Evolutionary conservation across 768 basidiomycete species (phyloP), one percentile per base, ranked within the genome.

Genomic region (Termitomyces sp.): DNA sequence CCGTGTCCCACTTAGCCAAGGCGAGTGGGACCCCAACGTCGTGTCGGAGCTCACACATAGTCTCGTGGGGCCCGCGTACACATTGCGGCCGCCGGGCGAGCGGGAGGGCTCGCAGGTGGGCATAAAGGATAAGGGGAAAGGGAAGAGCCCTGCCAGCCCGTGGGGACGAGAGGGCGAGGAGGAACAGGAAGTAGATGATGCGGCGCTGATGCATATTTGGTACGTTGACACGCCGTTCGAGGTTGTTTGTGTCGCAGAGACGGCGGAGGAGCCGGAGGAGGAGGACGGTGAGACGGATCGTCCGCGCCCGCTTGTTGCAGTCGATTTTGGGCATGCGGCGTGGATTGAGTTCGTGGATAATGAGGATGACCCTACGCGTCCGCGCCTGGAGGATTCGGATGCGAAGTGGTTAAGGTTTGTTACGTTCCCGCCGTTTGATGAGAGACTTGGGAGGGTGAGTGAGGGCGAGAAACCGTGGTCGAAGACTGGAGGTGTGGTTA

Each of bases 291-390:
- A 65, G 54, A 38, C 37, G 27, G 83, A 82, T 31, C 75, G 84
- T 4, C 84, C 84, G 19, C 76, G 87, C 3, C 87, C 87, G 23
- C 76, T 90, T 14, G 83, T 90, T n/a, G 88, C 88, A 0, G 87
- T 94, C 7, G 85, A 95, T 66, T 95, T 95, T 72, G 90, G 90
- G 41, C 91, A 93, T 64, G 89, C 92, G 17, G 87, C 91, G 35
- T 89, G 91, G 82, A 83, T 95, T 46, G 87, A 90, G 64, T 83
- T 84, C 63, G 65, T 61, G 61, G 75, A 70, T 62, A 72, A 56
- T 49, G 70, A 70, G n/a, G 65, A 69, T 14, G 68, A 68, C 21
- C 52, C 58, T 19, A 46, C 40, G 56, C 54, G 53, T 21, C 57
- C 56, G 52, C 54, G 58, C 14, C 40, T 56, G 41, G 57, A 55